Percentiles rank a stretch among this genome's conserved stretches.
phyloP scores from a whole-genome alignment of 2,329 filamentous ascomycete species.

The Falciphora oryzae region DNA sequence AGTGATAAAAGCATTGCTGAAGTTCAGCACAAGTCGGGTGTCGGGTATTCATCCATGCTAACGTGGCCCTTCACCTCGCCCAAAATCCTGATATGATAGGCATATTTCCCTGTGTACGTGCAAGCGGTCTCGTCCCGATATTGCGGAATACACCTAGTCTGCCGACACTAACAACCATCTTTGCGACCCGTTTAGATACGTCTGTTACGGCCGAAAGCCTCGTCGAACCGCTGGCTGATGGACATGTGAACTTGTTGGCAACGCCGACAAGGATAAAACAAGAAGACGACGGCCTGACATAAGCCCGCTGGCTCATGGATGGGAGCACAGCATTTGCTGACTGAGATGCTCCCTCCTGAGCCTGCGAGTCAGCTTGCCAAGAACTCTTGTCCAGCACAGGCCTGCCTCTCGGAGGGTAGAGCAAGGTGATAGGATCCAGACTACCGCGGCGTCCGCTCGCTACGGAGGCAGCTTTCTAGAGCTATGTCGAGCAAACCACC shows the following conservation, averaged over 20 bases:
- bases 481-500: neutral
- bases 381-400: no score
- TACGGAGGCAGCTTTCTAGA: no score
- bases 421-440: no score
- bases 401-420: no score
- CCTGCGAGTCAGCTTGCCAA: neutral
- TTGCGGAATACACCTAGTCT: neutral
- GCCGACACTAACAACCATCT: no score
- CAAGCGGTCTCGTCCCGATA: neutral
- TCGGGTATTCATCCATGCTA: neutral
- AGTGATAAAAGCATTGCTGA: no score
- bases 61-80: neutral
- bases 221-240: constrained; percentile 15
- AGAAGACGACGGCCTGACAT: neutral
- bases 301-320: neutral
- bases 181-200: constrained; percentile 40
- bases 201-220: constrained; percentile 57
- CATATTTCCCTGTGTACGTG: constrained; percentile 58
- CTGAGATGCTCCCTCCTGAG: neutral
- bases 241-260: no score
- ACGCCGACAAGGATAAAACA: neutral
- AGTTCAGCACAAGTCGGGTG: no score
- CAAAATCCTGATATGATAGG: constrained; percentile 27
- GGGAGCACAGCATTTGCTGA: neutral
- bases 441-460: no score